Evolutionary conservation across 78 protist species (phyloP), one percentile per base, ranked within the genome.

Genomic region (Anaeramoeba ignava): DNA sequence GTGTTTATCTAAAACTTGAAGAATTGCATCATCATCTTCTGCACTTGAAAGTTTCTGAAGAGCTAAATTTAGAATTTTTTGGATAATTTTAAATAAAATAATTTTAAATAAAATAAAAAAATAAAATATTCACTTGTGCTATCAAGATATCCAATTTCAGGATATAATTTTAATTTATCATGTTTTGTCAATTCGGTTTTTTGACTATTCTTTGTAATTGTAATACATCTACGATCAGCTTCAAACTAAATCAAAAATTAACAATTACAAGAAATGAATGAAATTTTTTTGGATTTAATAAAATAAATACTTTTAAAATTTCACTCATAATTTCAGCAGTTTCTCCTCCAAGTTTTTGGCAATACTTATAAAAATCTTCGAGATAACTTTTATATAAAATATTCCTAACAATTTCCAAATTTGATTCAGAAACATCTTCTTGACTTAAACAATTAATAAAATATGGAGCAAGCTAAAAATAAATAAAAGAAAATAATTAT

Each of bases 321-420:
- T 78, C 88, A 39, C 78, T 33, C 99, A 96, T 94, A 79, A 89
- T 83, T 34, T 83, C 87, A 34, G 87, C 83, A 1, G 98, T 96
- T 40, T 42, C 82, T 40, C 95, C 96, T 54, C 98, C 97, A 2
- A 94, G 78, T 0, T 33, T n/a, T 42, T 87, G 34, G 88, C 92
- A 86, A 84, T 87, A 97, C 33, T 8, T 2, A 90, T 91, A 88
- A 85, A 98, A 98, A 84, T 94, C 97, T 89, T 97, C 97, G n/a
- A 96, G 90, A 89, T 95, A 97, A 3, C 92, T 91, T 92, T 94
- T 94, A 91, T 95, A 93, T 38, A 97, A 88, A 2, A 92, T 87
- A 83, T 78, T 36, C 17, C 8, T 27, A 54, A 54, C 17, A 17
- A 54, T 54, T 54, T 54, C 73, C 8, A 54, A 27, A 54, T 54